Conservation (phyloP, 768 basidiomycete genomes). For the Lactarius pseudohatsudake region DNA sequence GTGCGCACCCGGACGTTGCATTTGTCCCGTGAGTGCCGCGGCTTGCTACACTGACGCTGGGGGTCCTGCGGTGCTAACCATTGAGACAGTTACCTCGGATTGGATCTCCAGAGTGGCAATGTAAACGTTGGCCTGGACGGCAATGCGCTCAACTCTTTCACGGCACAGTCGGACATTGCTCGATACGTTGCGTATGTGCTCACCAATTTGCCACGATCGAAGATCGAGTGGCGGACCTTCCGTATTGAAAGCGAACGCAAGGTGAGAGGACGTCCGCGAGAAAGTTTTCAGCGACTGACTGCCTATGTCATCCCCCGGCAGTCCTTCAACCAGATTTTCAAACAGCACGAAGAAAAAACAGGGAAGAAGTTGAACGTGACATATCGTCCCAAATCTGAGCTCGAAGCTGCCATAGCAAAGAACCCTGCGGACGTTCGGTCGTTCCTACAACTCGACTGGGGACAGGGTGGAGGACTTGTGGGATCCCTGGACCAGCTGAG, state of each 20-base stretch:
- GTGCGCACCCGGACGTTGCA: slow-evolving; percentile 17
- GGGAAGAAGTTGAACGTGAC: slow-evolving; percentile 27
- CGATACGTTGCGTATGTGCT: slow-evolving; percentile 30
- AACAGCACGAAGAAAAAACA: slow-evolving; percentile 19
- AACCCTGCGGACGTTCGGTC: slow-evolving; percentile 7
- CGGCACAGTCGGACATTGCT: slow-evolving; percentile 27
- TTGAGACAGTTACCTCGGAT: slow-evolving; percentile 10
- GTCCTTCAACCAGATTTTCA: slow-evolving; percentile 31
- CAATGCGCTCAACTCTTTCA: slow-evolving; percentile 27
- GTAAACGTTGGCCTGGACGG: slow-evolving; percentile 25
- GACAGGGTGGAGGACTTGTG: slow-evolving; percentile 19
- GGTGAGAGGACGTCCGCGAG: slow-evolving; percentile 14
- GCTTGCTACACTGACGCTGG: neutral
- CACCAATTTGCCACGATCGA: slow-evolving; percentile 17
- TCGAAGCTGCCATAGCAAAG: slow-evolving; percentile 21
- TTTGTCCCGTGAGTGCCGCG: slow-evolving; percentile 17
- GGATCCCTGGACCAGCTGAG: slow-evolving; percentile 15
- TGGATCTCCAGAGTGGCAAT: slow-evolving; percentile 24
- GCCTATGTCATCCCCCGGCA: neutral
- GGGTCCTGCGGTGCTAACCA: neutral
- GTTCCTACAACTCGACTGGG: slow-evolving; percentile 21
- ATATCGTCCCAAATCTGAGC: slow-evolving; percentile 14
- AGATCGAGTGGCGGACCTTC: slow-evolving; percentile 23
- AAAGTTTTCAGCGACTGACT: neutral
- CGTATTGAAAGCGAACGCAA: slow-evolving; percentile 28